These are phyloP conservation scores for Gnomoniopsis sp. DNA, from an alignment of 2,329 filamentous ascomycete species.

Conservation along the genomic window DNA sequence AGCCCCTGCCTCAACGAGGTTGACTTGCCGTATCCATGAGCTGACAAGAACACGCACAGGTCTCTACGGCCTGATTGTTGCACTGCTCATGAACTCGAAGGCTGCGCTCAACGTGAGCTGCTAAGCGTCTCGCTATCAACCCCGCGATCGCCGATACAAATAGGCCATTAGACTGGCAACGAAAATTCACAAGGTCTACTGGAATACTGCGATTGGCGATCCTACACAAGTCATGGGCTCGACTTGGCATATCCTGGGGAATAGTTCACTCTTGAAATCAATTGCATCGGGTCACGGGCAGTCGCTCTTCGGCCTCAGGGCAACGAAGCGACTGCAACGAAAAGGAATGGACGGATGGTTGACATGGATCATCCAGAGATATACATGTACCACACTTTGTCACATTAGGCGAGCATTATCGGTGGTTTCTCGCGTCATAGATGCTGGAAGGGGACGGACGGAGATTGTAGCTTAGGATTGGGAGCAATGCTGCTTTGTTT, in stretches of 20 bases:
- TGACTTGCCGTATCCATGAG: neutral
- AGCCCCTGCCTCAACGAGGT: neutral
- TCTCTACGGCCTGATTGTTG: slow-evolving; percentile 98
- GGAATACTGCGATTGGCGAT: slow-evolving; percentile 23
- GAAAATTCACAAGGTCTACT: neutral
- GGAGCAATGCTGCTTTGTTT: slow-evolving; percentile 23
- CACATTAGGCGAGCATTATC: slow-evolving; percentile 37
- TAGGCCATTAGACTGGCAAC: slow-evolving; percentile 16
- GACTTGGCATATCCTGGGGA: slow-evolving; percentile 2
- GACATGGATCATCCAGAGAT: slow-evolving; percentile 21
- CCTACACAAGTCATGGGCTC: slow-evolving; percentile 22
- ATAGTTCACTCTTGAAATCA: slow-evolving; percentile 2
- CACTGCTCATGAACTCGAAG: slow-evolving; percentile 99
- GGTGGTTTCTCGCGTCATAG: slow-evolving; percentile 40
- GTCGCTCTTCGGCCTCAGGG: neutral
- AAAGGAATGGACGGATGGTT: slow-evolving; percentile 21
- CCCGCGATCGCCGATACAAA: slow-evolving; percentile 7
- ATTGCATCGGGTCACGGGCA: slow-evolving; percentile 11
- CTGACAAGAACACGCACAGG: slow-evolving; percentile 45
- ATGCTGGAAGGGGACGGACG: slow-evolving; percentile 34
- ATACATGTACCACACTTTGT: slow-evolving; percentile 49
- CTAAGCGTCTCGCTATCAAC: slow-evolving; percentile 36
- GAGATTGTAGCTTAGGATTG: slow-evolving; percentile 41
- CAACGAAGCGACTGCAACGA: slow-evolving; percentile 8
- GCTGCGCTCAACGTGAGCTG: slow-evolving; percentile 62